phyloP scores from a whole-genome alignment of 495 filamentous ascomycete genomes.

The Tuber calosporum region DNA sequence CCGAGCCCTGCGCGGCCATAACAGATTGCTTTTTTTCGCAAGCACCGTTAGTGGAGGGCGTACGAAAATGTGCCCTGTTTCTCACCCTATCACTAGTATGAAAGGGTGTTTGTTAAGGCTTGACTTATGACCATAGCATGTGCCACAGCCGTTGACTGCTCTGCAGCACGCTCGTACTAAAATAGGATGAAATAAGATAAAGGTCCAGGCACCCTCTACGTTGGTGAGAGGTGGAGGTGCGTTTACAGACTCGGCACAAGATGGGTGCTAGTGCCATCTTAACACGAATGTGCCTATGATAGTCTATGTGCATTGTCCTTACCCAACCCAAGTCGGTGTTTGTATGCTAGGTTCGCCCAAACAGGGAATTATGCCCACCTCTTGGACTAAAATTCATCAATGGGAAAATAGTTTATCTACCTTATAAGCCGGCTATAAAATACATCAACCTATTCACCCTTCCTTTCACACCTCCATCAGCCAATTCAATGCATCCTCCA shows the following conservation, averaged over 20 bases:
- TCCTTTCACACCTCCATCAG: background rate
- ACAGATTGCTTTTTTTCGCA: background rate
- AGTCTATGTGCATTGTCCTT: background rate
- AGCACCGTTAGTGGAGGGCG: background rate
- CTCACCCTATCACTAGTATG: background rate
- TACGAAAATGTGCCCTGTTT: background rate
- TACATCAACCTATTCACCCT: slow-evolving; percentile 2
- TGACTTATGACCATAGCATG: background rate
- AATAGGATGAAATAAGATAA: no score
- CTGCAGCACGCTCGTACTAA: no score
- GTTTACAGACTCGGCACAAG: background rate
- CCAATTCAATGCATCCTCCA: background rate
- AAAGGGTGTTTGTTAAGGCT: background rate
- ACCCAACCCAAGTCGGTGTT: background rate
- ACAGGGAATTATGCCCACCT: background rate
- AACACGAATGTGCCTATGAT: background rate
- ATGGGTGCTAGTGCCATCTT: background rate
- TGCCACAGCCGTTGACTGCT: background rate
- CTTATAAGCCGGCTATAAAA: slow-evolving; percentile 3
- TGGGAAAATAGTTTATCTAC: background rate
- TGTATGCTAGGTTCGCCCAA: background rate
- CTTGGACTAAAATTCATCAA: background rate
- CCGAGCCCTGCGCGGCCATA: background rate
- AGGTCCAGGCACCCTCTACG: no score
- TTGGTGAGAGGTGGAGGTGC: background rate